Evolutionary conservation across 129 eudicot genomes (phyloP), one percentile per base, ranked within the genome.

Genomic region (Arctium lappa): DNA sequence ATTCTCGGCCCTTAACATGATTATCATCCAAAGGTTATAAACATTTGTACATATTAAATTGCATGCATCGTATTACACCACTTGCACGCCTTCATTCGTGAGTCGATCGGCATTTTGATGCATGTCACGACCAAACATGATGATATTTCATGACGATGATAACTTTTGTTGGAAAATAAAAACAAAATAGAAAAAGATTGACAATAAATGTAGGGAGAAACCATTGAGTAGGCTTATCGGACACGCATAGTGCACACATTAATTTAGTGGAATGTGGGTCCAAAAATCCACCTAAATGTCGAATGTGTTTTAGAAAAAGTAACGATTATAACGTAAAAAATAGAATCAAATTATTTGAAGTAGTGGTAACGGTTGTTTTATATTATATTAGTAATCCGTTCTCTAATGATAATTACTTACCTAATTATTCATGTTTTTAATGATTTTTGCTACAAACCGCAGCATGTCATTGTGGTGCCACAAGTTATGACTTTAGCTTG

Each of bases 181-280:
- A 40, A 3, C 8, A 10, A 48, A 40, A 12, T 16, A 42, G 6
- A 39, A 18, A 72, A 80, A 48, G 50, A 33, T 36, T 33, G 48
- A 53, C 29, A 34, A 72, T 38, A 80, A 48, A 80, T 22, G 2
- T 15, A 72, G 30, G 36, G 62, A 36, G 68, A 32, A 79, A 31
- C 53, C 8, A 34, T 62, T 22, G 33, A 69, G 31, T 73, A 39
- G 75, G 40, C 53, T 84, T 84, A 84, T 84, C 75, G 70, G 72
- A 78, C 16, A 84, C 83, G 30, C 80, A 78, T 40, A 62, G 32
- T 72, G 53, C 86, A 60, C 79, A 31, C 42, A 42, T 33, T 60
- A 84, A 5, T 73, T 22, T 73, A 40, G 62, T 84, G 83, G 71
- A 16, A 73, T 63, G 87, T 84, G 76, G 87, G 84, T 32, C 79